Base-by-base conservation (phyloP, 306 rosid species). In the Vicia faba region DNA sequence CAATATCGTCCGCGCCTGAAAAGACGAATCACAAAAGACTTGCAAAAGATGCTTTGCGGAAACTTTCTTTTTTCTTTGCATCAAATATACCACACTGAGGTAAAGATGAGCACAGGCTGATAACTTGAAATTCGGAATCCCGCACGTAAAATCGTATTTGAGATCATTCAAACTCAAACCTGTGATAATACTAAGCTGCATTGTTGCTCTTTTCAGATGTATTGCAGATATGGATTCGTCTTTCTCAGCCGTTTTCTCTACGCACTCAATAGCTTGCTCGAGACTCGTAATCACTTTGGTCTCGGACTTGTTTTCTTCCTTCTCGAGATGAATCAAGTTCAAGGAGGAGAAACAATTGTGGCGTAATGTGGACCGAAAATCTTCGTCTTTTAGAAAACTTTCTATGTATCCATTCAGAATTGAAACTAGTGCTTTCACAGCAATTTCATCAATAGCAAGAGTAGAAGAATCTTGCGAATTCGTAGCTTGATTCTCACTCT, bases 91-190 rank as follows among this genome's bases (percentile, higher is more conserved):
- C 44, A 85, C 85, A 67, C 97, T 81, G 68, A 91, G 93, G 78
- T 91, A 91, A 86, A 91, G 86, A 83, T 91, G 97, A 80, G 97
- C 91, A 71, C 91, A 88, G 26, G 96, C 88, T 53, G 97, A 83
- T 71, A 88, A 20, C 77, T 82, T 86, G 44, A 68, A 85, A 66
- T 88, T 86, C 1, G 85, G 87, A 45, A 86, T 79, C 40, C 89
- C 88, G 29, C 82, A 80, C 1, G 88, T 83, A 53, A 56, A 72
- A 15, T 65, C 86, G n/a, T 83, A 64, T 74, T 79, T 85, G 64
- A 76, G 64, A 77, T 81, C 86, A 72, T 84, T 80, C 29, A 82
- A 72, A 71, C 83, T 82, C 80, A 91, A 73, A 28, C 91, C 95
- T 38, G 89, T 79, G 16, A 91, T 85, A 48, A 85, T 82, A 76